Percentiles rank a stretch among this genome's conserved stretches.
These are phyloP conservation scores for Pseudohalonectria lignicola DNA, from an alignment of 2,329 filamentous ascomycete species.

Conservation along the genomic window DNA sequence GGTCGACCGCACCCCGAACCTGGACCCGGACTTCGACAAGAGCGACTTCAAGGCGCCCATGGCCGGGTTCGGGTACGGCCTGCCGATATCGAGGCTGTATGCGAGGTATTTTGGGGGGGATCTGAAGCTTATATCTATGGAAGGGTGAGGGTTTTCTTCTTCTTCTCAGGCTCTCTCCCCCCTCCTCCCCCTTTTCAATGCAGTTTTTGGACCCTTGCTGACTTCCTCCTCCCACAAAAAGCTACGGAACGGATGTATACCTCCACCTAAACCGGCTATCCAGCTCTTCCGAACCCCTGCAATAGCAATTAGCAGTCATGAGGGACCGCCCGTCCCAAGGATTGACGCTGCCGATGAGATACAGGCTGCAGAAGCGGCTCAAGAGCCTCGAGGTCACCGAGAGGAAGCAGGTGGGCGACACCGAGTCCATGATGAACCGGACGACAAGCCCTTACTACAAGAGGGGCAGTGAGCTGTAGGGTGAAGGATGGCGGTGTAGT, in stretches of 20 bases:
- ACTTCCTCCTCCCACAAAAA: slow-evolving; percentile 21
- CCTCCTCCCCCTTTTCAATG: neutral
- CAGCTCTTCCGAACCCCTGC: slow-evolving; percentile 88
- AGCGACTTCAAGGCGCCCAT: slow-evolving; percentile 99
- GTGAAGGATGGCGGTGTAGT: no score
- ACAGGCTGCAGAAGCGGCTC: slow-evolving; percentile 56
- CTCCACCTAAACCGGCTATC: slow-evolving; percentile 93
- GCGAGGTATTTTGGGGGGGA: slow-evolving; percentile 96
- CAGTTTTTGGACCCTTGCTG: slow-evolving; percentile 3
- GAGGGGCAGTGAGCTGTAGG: slow-evolving; percentile 1
- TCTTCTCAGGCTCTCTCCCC: neutral
- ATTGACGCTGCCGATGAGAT: slow-evolving; percentile 50
- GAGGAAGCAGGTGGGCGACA: slow-evolving; percentile 83
- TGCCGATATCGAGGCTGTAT: slow-evolving; percentile 89
- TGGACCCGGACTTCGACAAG: slow-evolving; percentile 97
- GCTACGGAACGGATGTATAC: slow-evolving; percentile 97
- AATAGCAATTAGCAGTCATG: slow-evolving; percentile 90
- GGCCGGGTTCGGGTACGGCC: slow-evolving; percentile 96
- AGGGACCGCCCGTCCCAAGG: slow-evolving; percentile 59
- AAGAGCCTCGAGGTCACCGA: slow-evolving; percentile 68
- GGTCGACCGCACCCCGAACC: slow-evolving; percentile 84
- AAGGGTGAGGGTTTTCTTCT: slow-evolving; percentile 57
- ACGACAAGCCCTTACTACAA: slow-evolving; percentile 7
- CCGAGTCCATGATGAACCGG: slow-evolving; percentile 62
- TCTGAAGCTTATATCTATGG: slow-evolving; percentile 97